A percentile compares a stretch with the other conserved stretches of the same genome.
These are phyloP conservation scores for Hemisphaericaspora xylofermentans DNA, from an alignment of 1,139 yeast species.

Conservation along the genomic window DNA sequence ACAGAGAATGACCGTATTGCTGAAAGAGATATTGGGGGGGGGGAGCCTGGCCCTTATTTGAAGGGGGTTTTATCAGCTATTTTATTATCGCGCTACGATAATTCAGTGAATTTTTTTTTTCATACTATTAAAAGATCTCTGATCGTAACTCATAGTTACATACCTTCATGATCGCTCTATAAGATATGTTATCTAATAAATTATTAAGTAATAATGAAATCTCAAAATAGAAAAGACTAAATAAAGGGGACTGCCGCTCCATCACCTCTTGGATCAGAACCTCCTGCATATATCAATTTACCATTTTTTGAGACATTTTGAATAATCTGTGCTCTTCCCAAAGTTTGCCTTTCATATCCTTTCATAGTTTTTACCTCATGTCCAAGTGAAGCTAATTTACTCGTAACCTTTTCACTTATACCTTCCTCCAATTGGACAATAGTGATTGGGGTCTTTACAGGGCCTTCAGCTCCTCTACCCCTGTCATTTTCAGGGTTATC, in stretches of 20 bases:
- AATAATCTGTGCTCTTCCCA: conserved; percentile 79
- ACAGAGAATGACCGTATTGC: too few species aligned
- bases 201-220: neutral
- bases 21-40: too few species aligned
- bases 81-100: too few species aligned
- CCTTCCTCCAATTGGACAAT: conserved; percentile 70
- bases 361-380: conserved; percentile 51
- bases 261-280: conserved; percentile 79
- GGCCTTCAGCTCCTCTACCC: conserved; percentile 68
- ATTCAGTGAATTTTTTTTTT: too few species aligned
- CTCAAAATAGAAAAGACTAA: neutral
- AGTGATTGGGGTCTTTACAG: conserved; percentile 59
- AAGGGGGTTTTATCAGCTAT: too few species aligned
- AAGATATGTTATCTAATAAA: too few species aligned
- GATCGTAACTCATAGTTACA: neutral
- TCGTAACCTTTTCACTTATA: conserved; percentile 41
- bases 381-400: conserved; percentile 50
- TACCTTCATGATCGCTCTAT: too few species aligned
- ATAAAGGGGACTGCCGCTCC: conserved; percentile 58
- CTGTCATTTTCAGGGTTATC: conserved; percentile 44
- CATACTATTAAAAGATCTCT: too few species aligned
- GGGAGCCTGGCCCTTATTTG: too few species aligned
- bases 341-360: conserved; percentile 47
- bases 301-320: conserved; percentile 43
- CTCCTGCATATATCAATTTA: conserved; percentile 58